A percentile compares a stretch with the other conserved stretches of the same genome.
Evolutionary conservation across 495 filamentous ascomycete species (phyloP).

Genomic region (Chaetomidium leptoderma): DNA sequence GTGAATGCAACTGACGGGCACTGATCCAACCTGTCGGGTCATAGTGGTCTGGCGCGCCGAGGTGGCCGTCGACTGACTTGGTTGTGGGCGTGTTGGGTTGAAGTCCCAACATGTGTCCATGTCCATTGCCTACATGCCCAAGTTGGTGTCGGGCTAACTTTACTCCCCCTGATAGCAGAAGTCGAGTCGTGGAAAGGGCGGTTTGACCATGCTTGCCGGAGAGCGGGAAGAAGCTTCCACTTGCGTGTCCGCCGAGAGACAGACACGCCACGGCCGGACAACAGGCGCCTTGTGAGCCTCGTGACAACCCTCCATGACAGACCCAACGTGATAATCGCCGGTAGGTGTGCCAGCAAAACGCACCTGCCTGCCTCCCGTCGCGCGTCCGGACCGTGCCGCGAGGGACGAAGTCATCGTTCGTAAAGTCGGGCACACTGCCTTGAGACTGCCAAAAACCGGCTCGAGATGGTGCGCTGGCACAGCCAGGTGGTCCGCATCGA

Average conservation of each 20-base stretch:
- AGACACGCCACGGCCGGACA: background rate
- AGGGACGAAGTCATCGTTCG: too few species aligned
- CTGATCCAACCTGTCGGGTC: background rate
- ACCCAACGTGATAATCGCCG: background rate
- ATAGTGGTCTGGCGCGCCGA: background rate
- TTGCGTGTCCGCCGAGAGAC: background rate
- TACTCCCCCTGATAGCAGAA: too few species aligned
- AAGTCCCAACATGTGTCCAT: too few species aligned
- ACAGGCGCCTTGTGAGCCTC: background rate
- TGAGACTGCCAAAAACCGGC: background rate
- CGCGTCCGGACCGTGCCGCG: background rate
- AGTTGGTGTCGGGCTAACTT: too few species aligned
- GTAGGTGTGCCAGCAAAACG: conserved; percentile 7
- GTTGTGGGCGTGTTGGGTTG: too few species aligned
- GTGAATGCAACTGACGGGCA: too few species aligned
- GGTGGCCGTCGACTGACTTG: too few species aligned
- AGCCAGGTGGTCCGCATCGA: conserved; percentile 5
- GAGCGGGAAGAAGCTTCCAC: background rate
- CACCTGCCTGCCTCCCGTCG: background rate
- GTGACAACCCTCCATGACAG: conserved; percentile 6
- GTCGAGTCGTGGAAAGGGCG: too few species aligned
- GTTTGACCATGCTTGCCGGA: background rate
- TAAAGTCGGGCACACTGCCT: background rate
- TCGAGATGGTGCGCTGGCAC: conserved; percentile 8
- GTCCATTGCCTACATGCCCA: too few species aligned